Evolutionary conservation across 345 rosid genomes (phyloP).

Genomic region (Sonneratia alba): DNA sequence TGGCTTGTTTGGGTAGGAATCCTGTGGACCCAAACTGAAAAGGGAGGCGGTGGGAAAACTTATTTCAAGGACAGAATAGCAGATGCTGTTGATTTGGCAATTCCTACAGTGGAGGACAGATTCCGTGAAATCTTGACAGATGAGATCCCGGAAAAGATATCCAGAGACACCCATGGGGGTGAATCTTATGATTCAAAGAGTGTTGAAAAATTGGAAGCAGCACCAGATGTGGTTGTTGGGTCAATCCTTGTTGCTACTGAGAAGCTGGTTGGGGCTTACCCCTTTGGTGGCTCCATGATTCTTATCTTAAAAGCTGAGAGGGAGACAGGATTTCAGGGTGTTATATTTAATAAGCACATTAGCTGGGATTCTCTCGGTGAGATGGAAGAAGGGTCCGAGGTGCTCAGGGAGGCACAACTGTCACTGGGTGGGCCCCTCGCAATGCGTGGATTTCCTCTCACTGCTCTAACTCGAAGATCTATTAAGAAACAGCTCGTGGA

Average conservation of each 20-base stretch:
- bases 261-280: slow-evolving; percentile 32
- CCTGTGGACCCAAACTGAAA: slow-evolving; percentile 25
- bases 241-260: slow-evolving; percentile 62
- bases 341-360: slow-evolving; percentile 65
- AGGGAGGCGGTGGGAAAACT: slow-evolving; percentile 20
- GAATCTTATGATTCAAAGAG: slow-evolving; percentile 14
- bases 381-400: slow-evolving; percentile 36
- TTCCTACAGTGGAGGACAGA: slow-evolving; percentile 24
- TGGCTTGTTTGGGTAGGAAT: slow-evolving; percentile 33
- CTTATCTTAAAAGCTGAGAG: slow-evolving; percentile 52
- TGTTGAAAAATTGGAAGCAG: slow-evolving; percentile 14
- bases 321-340: slow-evolving; percentile 55
- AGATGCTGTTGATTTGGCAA: slow-evolving; percentile 14
- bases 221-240: slow-evolving; percentile 38
- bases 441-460: slow-evolving; percentile 48
- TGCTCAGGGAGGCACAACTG: slow-evolving; percentile 57
- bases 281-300: slow-evolving; percentile 59
- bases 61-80: slow-evolving; percentile 18
- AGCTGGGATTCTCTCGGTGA: slow-evolving; percentile 60
- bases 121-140: slow-evolving; percentile 47
- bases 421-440: slow-evolving; percentile 71
- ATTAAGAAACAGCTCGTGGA: slow-evolving; percentile 25
- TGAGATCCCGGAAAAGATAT: slow-evolving; percentile 17
- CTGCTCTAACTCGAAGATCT: slow-evolving; percentile 44
- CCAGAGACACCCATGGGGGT: slow-evolving; percentile 13